These are phyloP conservation scores for Stemphylium lycopersici DNA, from an alignment of 2,329 filamentous ascomycete genomes.

Conservation along the genomic window DNA sequence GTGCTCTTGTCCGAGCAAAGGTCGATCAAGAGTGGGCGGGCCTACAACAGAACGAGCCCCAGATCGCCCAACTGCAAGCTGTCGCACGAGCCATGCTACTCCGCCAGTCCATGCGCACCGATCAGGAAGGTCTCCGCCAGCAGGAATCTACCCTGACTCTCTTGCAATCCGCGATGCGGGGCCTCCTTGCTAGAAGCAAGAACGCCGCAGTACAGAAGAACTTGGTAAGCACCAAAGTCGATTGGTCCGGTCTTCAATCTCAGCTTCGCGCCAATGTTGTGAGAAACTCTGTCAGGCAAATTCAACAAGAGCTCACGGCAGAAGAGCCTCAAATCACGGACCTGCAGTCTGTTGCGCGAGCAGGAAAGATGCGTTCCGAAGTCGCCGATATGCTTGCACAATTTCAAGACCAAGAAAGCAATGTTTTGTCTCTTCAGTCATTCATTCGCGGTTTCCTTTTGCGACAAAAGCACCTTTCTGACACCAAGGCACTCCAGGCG, in stretches of 20 bases:
- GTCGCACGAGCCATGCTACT: conserved; percentile 51
- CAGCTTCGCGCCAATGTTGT: conserved; percentile 50
- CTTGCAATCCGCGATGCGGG: conserved; percentile 72
- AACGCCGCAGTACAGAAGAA: conserved; percentile 50
- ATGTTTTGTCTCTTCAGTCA: conserved; percentile 59
- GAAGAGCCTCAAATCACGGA: conserved; percentile 40
- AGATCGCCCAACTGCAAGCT: conserved; percentile 50
- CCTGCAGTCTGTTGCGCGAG: conserved; percentile 52
- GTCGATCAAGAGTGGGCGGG: conserved; percentile 51
- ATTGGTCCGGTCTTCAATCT: conserved; percentile 56
- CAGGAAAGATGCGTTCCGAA: conserved; percentile 38
- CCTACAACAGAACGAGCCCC: conserved; percentile 57
- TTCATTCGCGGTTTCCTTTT: conserved; percentile 57
- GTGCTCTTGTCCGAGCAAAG: conserved; percentile 67
- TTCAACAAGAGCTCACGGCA: conserved; percentile 40
- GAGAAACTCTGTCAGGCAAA: conserved; percentile 38
- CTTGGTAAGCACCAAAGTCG: conserved; percentile 49
- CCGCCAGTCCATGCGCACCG: conserved; percentile 44
- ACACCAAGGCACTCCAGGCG: conserved; percentile 61
- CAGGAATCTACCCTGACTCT: conserved; percentile 53
- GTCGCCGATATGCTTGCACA: conserved; percentile 43
- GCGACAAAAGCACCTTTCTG: conserved; percentile 51
- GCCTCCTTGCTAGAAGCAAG: conserved; percentile 47
- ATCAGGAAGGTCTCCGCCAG: conserved; percentile 45
- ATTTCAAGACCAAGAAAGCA: conserved; percentile 53